Percentiles rank a stretch among this genome's conserved stretches.
These are phyloP conservation scores for Collariella sp. DNA, from an alignment of 495 filamentous ascomycete species.

Conservation along the genomic window DNA sequence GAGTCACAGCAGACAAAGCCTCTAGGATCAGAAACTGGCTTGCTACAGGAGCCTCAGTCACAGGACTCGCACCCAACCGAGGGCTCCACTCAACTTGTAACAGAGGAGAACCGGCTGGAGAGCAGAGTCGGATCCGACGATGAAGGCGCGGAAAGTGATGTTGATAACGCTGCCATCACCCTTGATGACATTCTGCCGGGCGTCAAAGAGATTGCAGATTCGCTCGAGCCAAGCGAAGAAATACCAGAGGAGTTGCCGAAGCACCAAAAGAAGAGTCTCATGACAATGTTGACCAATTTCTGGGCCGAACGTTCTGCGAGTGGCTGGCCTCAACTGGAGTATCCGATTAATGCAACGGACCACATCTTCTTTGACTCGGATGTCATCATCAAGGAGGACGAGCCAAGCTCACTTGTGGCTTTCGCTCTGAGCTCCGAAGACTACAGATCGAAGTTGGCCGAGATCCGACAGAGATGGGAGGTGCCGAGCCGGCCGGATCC, in stretches of 20 bases:
- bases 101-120: conserved; percentile 40
- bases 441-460: conserved; percentile 69
- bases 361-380: conserved; percentile 98
- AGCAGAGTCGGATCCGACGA: conserved; percentile 55
- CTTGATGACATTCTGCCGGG: conserved; percentile 52
- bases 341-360: conserved; percentile 77
- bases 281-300: conserved; percentile 93
- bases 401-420: conserved; percentile 91
- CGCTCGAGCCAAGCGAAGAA: conserved; percentile 54
- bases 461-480: conserved; percentile 54
- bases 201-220: conserved; percentile 50
- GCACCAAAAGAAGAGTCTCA: conserved; percentile 80
- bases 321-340: conserved; percentile 91
- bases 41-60: conserved; percentile 18
- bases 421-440: conserved; percentile 81
- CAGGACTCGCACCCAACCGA: conserved; percentile 30
- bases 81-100: conserved; percentile 40
- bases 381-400: conserved; percentile 93
- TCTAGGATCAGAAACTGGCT: conserved; percentile 17
- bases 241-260: conserved; percentile 71
- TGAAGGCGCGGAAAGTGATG: conserved; percentile 64
- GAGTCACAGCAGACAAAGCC: conserved; percentile 23
- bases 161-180: conserved; percentile 44
- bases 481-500: conserved; percentile 19
- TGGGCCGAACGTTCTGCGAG: conserved; percentile 97